These are phyloP conservation scores for Rhizopus stolonifer DNA, from an alignment of 371 early-diverging fungal genomes.

Conservation along the genomic window DNA sequence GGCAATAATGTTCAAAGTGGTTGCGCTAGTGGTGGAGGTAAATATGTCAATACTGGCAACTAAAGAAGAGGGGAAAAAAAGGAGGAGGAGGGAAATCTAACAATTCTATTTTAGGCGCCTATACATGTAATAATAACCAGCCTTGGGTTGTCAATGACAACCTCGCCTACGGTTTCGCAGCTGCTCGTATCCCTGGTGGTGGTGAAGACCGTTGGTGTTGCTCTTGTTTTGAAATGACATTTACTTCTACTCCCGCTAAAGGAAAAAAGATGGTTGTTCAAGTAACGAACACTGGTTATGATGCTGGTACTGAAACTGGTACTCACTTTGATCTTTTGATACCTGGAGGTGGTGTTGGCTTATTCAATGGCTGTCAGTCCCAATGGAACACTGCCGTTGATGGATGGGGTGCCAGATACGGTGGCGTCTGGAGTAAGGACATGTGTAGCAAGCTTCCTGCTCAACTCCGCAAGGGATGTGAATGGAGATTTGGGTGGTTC, in stretches of 20 bases:
- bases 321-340: conserved; percentile 42
- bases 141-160: conserved; percentile 38
- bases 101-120: conserved; percentile 9
- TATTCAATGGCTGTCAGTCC: conserved; percentile 38
- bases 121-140: conserved; percentile 42
- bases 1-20: conserved; percentile 27
- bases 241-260: conserved; percentile 27
- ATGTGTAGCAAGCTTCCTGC: conserved; percentile 32
- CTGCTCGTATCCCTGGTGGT: conserved; percentile 30
- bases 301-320: conserved; percentile 15
- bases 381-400: conserved; percentile 33
- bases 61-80: neutral
- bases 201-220: conserved; percentile 38
- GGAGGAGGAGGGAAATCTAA: too few species aligned
- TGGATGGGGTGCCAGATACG: conserved; percentile 44
- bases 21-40: conserved; percentile 38
- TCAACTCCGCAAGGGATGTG: conserved; percentile 36
- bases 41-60: too few species aligned
- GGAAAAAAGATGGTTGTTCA: conserved; percentile 50
- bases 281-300: conserved; percentile 45
- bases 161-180: conserved; percentile 47
- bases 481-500: conserved; percentile 41
- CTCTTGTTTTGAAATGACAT: conserved; percentile 40
- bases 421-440: conserved; percentile 27
- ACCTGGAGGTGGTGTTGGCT: conserved; percentile 50